Percentiles rank a stretch among this genome's conserved stretches.
phyloP scores from a whole-genome alignment of 2,329 filamentous ascomycete species.

The Ampelomyces quisqualis region DNA sequence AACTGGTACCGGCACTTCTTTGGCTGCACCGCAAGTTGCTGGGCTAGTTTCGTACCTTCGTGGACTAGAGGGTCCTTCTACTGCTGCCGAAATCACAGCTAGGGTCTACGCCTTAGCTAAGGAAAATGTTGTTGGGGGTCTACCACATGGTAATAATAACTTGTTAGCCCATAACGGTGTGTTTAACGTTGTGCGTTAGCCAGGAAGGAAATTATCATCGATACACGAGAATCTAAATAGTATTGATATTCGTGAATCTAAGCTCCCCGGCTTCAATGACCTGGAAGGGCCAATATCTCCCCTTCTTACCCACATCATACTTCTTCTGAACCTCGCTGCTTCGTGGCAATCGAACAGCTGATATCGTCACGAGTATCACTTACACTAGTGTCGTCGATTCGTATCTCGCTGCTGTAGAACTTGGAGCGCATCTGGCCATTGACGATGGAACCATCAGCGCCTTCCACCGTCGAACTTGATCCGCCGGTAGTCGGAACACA shows the following conservation, averaged over 20 bases:
- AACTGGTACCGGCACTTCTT: slow-evolving; percentile 60
- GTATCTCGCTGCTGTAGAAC: slow-evolving; percentile 69
- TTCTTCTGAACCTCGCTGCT: too few relatives aligned
- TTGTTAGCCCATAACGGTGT: slow-evolving; percentile 34
- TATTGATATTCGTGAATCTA: slow-evolving; percentile 28
- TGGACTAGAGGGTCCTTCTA: slow-evolving; percentile 45
- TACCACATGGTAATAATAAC: slow-evolving; percentile 21
- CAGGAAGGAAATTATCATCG: too few relatives aligned
- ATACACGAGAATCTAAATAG: slow-evolving; percentile 27
- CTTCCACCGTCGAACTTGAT: slow-evolving; percentile 57
- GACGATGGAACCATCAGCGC: slow-evolving; percentile 55
- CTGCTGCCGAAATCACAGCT: slow-evolving; percentile 21
- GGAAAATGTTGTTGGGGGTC: slow-evolving; percentile 22
- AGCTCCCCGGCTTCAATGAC: slow-evolving; percentile 20
- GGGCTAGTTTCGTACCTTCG: slow-evolving; percentile 70
- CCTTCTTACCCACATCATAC: slow-evolving; percentile 13
- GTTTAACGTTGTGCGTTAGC: too few relatives aligned
- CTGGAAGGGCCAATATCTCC: slow-evolving; percentile 17
- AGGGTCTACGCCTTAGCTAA: slow-evolving; percentile 25
- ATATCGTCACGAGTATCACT: too few relatives aligned
- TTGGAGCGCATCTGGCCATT: slow-evolving; percentile 65
- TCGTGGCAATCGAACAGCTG: too few relatives aligned
- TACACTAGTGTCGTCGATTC: slow-evolving; percentile 60
- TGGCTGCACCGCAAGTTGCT: slow-evolving; percentile 67
- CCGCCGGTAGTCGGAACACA: slow-evolving; percentile 57